Evolutionary conservation across 106 monocot species (phyloP).

Genomic region (Agapanthus africanus): DNA sequence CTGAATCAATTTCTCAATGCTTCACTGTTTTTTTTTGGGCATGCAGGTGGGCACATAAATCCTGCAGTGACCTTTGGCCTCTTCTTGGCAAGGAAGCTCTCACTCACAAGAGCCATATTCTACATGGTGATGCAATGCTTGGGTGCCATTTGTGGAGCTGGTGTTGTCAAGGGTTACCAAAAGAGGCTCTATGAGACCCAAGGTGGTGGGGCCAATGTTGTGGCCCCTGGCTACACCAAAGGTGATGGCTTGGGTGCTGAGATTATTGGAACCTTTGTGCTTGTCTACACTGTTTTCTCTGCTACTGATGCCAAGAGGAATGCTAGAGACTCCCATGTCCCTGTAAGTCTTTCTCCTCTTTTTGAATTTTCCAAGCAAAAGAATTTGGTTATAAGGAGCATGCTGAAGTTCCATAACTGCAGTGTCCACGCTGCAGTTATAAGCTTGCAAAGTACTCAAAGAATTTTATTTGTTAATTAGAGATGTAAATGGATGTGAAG

Average conservation of each 20-base stretch:
- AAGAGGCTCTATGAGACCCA: conserved; percentile 33
- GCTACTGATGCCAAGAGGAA: conserved; percentile 63
- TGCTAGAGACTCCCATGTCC: conserved; percentile 64
- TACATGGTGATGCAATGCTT: conserved; percentile 73
- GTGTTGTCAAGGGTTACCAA: conserved; percentile 55
- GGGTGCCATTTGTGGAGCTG: conserved; percentile 63
- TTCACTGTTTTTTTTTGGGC: too few species aligned
- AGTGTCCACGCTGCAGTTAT: too few species aligned
- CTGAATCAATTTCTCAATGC: too few species aligned
- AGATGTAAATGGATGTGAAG: too few species aligned
- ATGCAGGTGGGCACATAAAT: conserved; percentile 60
- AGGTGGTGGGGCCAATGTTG: conserved; percentile 53
- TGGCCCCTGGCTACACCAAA: conserved; percentile 56
- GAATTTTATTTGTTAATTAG: too few species aligned
- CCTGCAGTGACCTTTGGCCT: conserved; percentile 66
- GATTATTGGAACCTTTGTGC: conserved; percentile 58
- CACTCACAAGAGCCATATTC: conserved; percentile 44
- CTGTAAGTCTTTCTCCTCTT: conserved; percentile 21
- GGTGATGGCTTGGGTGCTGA: conserved; percentile 58
- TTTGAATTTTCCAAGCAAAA: neutral
- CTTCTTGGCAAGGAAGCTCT: conserved; percentile 54
- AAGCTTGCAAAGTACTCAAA: too few species aligned
- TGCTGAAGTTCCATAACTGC: too few species aligned
- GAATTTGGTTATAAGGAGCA: too few species aligned
- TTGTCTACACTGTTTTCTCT: conserved; percentile 68